Percentiles rank a stretch among this genome's conserved stretches.
Evolutionary conservation across 805 yeast genomes (phyloP).

Genomic region (Kregervanrija delftensis): DNA sequence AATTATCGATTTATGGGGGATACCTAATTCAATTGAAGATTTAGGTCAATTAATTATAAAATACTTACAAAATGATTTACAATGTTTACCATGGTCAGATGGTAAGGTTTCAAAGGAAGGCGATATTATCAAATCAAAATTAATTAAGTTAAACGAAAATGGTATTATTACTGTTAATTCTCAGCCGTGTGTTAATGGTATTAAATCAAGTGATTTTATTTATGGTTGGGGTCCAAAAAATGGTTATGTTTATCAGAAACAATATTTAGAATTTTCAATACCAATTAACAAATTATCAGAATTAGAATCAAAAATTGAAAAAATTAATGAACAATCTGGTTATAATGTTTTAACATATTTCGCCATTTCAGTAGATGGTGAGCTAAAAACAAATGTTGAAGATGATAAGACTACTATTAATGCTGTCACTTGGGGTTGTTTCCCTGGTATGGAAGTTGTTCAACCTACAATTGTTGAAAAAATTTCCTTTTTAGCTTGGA

Average conservation of each 20-base stretch:
- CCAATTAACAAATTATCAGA: slow-evolving; percentile 40
- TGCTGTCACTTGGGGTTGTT: slow-evolving; percentile 98
- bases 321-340: slow-evolving; percentile 35
- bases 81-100: slow-evolving; percentile 91
- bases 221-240: slow-evolving; percentile 95
- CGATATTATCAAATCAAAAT: slow-evolving; percentile 47
- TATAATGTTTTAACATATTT: slow-evolving; percentile 64
- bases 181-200: slow-evolving; percentile 88
- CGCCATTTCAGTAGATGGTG: slow-evolving; percentile 51
- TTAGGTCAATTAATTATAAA: slow-evolving; percentile 54
- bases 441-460: slow-evolving; percentile 89
- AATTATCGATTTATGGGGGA: slow-evolving; percentile 84
- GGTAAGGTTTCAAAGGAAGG: slow-evolving; percentile 80
- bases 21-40: slow-evolving; percentile 56
- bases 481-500: slow-evolving; percentile 92
- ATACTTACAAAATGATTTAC: slow-evolving; percentile 67
- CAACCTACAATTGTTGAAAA: slow-evolving; percentile 96
- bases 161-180: slow-evolving; percentile 84
- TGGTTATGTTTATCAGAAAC: slow-evolving; percentile 93
- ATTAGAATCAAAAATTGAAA: slow-evolving; percentile 39
- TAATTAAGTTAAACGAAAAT: slow-evolving; percentile 56
- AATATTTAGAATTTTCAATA: slow-evolving; percentile 79
- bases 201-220: slow-evolving; percentile 57
- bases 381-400: slow-evolving; percentile 48
- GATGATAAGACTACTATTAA: slow-evolving; percentile 61